Evolutionary conservation across 1,139 yeast genomes (phyloP).

Genomic region (Geotrichum restrictum): DNA sequence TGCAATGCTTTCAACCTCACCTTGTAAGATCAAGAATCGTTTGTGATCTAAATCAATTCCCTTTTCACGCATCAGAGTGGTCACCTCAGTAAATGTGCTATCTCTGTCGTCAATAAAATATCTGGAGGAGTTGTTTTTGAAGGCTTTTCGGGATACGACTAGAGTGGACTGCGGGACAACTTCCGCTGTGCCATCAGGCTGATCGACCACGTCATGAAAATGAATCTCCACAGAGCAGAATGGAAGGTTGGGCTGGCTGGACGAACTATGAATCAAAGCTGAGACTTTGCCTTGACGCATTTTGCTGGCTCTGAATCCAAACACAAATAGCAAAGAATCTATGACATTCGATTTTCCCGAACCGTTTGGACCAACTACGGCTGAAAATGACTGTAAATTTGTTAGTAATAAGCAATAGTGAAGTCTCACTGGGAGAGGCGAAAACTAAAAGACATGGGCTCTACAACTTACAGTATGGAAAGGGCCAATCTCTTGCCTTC

Average conservation of each 20-base stretch:
- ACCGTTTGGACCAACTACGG: conserved; percentile 99
- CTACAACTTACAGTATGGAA: conserved; percentile 59
- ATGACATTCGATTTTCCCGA: conserved; percentile 97
- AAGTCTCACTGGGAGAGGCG: background rate
- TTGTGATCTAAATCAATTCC: conserved; percentile 96
- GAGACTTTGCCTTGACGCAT: conserved; percentile 94
- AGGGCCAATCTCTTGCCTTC: conserved; percentile 90
- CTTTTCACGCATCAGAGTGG: conserved; percentile 65
- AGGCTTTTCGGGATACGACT: conserved; percentile 76
- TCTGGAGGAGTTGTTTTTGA: conserved; percentile 68
- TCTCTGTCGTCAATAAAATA: conserved; percentile 69
- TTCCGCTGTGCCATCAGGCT: conserved; percentile 43
- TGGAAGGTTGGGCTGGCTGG: conserved; percentile 60
- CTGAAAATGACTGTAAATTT: conserved; percentile 69
- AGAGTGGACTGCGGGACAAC: conserved; percentile 54
- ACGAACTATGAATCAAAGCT: conserved; percentile 80
- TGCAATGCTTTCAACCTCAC: conserved; percentile 97
- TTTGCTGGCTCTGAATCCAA: conserved; percentile 93
- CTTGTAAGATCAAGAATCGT: conserved; percentile 88
- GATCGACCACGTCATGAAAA: conserved; percentile 74
- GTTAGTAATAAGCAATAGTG: conserved; percentile 21
- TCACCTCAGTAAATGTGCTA: conserved; percentile 77
- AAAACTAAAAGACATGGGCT: background rate
- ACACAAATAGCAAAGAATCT: conserved; percentile 91
- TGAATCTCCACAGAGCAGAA: conserved; percentile 92